Base-by-base conservation (phyloP, 106 monocot genomes). In the Acorus calamus region DNA sequence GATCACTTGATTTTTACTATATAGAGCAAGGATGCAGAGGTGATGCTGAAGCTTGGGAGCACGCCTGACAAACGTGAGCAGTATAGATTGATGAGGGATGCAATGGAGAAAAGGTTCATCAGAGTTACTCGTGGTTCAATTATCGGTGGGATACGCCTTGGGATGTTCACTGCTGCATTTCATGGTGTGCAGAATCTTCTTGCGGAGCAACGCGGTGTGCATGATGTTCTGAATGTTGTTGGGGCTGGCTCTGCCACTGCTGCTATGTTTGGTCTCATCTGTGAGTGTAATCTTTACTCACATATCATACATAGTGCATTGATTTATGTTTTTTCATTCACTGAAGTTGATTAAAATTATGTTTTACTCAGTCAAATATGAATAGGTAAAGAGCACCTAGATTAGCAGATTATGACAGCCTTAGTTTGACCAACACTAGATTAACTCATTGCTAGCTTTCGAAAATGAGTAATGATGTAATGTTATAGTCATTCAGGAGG, bases 11-110 rank as follows among this genome's bases (percentile, higher is more conserved):
- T 13, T 56, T 42, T 57, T 71, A 53, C 28, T 65, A 64, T 60
- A 45, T 75, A 94, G 94, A 89, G 89, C 77, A 98, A 98, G 59
- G 98, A 98, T 83, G 98, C 98, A 54, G 98, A 98, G 69, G 92
- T 98, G 14, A 83, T 88, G 85, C 58, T 98, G 59, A 98, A 98
- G 67, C 88, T 98, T 56, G 98, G 98, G 50, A 92, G 92, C 75
- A 98, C 98, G 11, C 67, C 84, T 46, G 84, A 94, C 59, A 92
- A 98, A 69, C 80, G 98, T 51, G 98, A 98, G 67, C 88, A 98
- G 57, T 98, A 98, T 66, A 82, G 79, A 74, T 67, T 98, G 71
- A 98, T 98, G 92, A 83, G 98, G 63, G 98, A 98, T 76, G 98
- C 92, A 42, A 98, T 98, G 92, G 98, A 98, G 83, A 98, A 98